A percentile compares a stretch with the other conserved stretches of the same genome.
Evolutionary conservation across 305 asterid genomes (phyloP).

Genomic region (Vinca major): DNA sequence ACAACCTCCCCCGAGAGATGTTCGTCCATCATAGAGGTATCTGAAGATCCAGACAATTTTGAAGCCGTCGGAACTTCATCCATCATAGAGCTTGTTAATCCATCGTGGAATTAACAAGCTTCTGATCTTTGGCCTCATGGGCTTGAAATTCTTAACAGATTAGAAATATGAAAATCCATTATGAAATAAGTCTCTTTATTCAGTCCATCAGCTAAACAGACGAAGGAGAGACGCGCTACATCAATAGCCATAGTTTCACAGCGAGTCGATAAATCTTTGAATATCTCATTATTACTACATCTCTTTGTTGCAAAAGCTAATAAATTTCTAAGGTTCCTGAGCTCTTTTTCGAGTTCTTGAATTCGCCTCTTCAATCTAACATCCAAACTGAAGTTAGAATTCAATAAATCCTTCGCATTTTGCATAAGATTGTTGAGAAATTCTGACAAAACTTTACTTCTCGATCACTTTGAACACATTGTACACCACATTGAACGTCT

Average conservation of each 20-base stretch:
- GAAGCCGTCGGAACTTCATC: background rate
- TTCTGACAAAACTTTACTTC: background rate
- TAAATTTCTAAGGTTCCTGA: background rate
- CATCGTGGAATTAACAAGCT: too few species aligned
- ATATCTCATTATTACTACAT: background rate
- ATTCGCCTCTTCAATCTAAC: background rate
- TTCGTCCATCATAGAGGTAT: background rate
- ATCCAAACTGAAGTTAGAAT: background rate
- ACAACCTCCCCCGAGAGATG: background rate
- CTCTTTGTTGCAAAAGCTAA: background rate
- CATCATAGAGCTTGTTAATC: too few species aligned
- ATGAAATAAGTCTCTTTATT: background rate
- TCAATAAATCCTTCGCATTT: background rate
- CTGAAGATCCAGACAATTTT: background rate
- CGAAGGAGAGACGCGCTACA: constrained; percentile 8
- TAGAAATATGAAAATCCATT: background rate
- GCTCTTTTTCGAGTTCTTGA: background rate
- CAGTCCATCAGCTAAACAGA: background rate
- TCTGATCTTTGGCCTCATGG: background rate
- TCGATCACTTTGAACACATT: background rate
- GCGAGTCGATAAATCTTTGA: background rate
- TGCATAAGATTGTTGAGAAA: background rate
- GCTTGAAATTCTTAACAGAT: background rate
- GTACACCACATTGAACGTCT: background rate
- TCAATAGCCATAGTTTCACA: background rate